Evolutionary conservation across 768 basidiomycete species (phyloP).

Genomic region (Amanita subjunquillea): DNA sequence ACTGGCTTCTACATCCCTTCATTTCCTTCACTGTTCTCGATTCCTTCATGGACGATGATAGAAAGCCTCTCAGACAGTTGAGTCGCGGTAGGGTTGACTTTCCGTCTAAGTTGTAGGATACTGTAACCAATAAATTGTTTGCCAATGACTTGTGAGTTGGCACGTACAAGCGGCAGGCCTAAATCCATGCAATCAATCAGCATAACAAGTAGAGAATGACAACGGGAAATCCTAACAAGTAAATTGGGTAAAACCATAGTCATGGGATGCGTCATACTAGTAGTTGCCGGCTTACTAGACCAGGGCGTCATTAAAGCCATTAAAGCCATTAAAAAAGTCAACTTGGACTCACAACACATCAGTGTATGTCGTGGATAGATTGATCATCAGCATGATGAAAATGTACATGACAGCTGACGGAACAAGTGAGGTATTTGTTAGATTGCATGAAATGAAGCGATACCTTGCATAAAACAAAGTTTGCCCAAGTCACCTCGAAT

Average conservation of each 20-base stretch:
- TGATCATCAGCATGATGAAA: not conserved
- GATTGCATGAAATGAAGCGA: not conserved
- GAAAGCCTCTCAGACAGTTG: not conserved
- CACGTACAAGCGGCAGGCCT: not conserved
- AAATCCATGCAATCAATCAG: not conserved
- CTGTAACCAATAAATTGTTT: not conserved
- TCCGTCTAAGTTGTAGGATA: not conserved
- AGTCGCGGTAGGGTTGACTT: not conserved
- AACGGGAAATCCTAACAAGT: not conserved
- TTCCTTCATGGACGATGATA: not conserved
- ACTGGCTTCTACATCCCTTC: no score
- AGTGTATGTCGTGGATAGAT: not conserved
- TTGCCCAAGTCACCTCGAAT: not conserved
- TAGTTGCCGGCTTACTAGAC: not conserved
- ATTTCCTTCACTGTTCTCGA: no score
- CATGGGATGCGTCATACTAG: not conserved
- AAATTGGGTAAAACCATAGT: not conserved
- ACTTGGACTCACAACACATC: not conserved
- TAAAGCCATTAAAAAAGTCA: not conserved
- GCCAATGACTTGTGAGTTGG: not conserved
- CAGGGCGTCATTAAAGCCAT: not conserved
- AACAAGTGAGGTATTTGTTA: not conserved
- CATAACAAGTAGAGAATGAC: not conserved
- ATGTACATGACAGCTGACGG: not conserved
- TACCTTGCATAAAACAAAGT: not conserved